Base-by-base conservation (phyloP, 192 early-diverging fungal genomes). In the Coemansia sp. region DNA sequence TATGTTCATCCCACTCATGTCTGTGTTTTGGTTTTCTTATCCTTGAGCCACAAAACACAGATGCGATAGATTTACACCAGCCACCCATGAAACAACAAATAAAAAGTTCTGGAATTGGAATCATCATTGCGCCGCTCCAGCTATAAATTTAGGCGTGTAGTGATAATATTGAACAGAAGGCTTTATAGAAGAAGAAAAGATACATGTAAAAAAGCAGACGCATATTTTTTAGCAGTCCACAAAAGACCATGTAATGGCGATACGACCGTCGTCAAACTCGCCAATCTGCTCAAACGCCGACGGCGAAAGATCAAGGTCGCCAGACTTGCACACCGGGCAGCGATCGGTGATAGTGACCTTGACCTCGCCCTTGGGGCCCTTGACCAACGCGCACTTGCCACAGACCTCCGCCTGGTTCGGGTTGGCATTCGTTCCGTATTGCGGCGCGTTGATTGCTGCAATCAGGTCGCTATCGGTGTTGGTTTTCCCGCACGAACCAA, bases 391-490 rank as follows among this genome's bases (percentile, higher is more conserved):
- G 44, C 71, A 70, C 56, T 77, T 68, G 30, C 84, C 84, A 65
- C 86, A 88, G 25, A 78, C 56, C 10, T 58, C 38, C 1, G 75
- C 69, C 6, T 43, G 47, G 55, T 78, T 78, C 0, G 85, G 82
- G 52, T 85, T 84, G 16, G 74, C 69, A 32, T 27, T 60, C 2
- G 73, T 56, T 7, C 71, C 79, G 62, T 81, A 84, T 62, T 84
- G 82, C 21, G 77, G 80, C 8, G 77, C 77, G 56, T 82, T 84
- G 23, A 87, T 73, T 2, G 86, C 86, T 9, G 68, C 84, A 62
- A 87, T 74, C 22, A 78, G 21, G 18, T 87, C 79, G 35, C 28
- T 51, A 12, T 83, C 81, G 12, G 51, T 58, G 57, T 84, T 77
- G 12, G 43, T 58, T 14, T 49, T 18, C 6, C 85, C 85, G 56